Evolutionary conservation across 345 rosid genomes (phyloP).

Genomic region (Euphorbia tirucalli): DNA sequence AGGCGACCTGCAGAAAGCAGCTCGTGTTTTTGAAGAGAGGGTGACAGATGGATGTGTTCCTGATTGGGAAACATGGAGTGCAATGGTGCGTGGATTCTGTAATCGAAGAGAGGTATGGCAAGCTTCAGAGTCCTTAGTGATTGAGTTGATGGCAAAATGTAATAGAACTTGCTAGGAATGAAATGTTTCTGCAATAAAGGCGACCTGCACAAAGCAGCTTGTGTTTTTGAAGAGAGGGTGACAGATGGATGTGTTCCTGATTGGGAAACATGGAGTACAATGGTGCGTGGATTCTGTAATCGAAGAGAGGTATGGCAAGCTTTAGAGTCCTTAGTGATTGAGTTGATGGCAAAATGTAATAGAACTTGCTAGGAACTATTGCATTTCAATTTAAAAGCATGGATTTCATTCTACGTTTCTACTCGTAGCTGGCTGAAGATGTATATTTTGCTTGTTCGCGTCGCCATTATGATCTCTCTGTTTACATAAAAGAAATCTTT

Average conservation of each 20-base stretch:
- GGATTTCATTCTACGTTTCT: too few relatives aligned
- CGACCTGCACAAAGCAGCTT: constrained; percentile 54
- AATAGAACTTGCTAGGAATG: constrained; percentile 7
- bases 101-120: constrained; percentile 25
- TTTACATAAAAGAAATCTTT: too few relatives aligned
- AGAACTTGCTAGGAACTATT: too few relatives aligned
- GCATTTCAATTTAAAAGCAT: too few relatives aligned
- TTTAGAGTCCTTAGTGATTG: constrained; percentile 9
- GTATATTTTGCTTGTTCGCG: too few relatives aligned
- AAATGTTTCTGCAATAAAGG: constrained; percentile 56
- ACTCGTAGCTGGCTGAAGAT: too few relatives aligned
- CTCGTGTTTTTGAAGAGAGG: constrained; percentile 64
- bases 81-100: constrained; percentile 43
- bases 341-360: background rate
- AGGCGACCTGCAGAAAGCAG: constrained; percentile 59
- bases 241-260: constrained; percentile 63
- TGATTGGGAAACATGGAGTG: constrained; percentile 51
- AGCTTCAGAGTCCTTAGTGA: constrained; percentile 14
- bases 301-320: constrained; percentile 21
- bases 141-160: constrained; percentile 2
- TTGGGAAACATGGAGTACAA: constrained; percentile 48
- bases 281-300: constrained; percentile 47
- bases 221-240: constrained; percentile 63
- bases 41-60: constrained; percentile 64
- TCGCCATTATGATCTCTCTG: too few relatives aligned